Evolutionary conservation across 306 rosid genomes (phyloP), one percentile per base, ranked within the genome.

Genomic region (Citrullus mucosospermus): DNA sequence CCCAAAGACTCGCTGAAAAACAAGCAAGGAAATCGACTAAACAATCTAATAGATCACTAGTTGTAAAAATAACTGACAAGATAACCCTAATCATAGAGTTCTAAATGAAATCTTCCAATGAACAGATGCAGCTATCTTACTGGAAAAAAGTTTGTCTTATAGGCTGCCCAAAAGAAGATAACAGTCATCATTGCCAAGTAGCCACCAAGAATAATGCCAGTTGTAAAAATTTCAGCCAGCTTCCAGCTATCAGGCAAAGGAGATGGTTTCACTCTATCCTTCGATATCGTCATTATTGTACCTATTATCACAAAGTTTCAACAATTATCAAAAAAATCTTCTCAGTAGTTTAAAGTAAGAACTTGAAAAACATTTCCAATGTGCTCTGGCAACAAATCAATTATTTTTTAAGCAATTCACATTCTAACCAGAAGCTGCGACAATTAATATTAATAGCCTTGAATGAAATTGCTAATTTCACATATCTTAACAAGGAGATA

Each of bases 161-260:
- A 95, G 50, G 98, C 96, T 46, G 88, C 96, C 97, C 97, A 95
- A 80, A 95, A 95, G 91, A 95, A 95, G 88, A 95, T 95, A 20
- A 95, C 98, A 11, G 98, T 95, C 96, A 95, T 95, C 93, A 95
- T 88, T 81, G 98, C 98, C 89, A 95, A 83, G 92, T 95, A 95
- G 85, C 93, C 87, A 66, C 98, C 98, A 1, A 95, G 98, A 58
- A 95, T 84, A 76, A 95, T 28, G 36, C 98, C 98, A 41, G 98
- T 95, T 48, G 98, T 85, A 82, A 95, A 95, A 86, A 95, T 95
- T 86, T 95, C 98, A 0, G 96, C 78, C 69, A 95, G 88, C 85
- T 95, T 95, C 98, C 98, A 95, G 88, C 97, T 95, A 91, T 95
- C 98, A 8, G 98, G 98, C 72, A 95, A 88, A 65, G 97, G 98